phyloP scores from a whole-genome alignment of 352 stramenopile genomes.

The Phytophthora capsici region DNA sequence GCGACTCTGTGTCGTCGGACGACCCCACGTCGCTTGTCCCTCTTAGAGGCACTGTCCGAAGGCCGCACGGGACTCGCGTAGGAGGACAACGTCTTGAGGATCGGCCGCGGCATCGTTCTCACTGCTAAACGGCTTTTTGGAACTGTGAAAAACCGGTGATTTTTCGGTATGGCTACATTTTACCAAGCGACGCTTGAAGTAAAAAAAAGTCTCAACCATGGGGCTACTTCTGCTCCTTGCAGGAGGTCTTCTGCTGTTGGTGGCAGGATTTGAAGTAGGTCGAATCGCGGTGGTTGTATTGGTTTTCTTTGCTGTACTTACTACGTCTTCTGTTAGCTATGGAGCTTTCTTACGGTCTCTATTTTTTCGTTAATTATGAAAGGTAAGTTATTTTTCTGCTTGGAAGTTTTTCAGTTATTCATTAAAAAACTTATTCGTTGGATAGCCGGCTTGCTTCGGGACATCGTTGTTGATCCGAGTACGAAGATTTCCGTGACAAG shows the following conservation, averaged over 20 bases:
- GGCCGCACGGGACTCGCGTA: conserved; percentile 31
- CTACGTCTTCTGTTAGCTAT: conserved; percentile 22
- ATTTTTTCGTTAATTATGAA: conserved; percentile 29
- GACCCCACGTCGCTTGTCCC: conserved; percentile 16
- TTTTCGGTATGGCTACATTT: conserved; percentile 10
- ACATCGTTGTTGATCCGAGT: conserved; percentile 47
- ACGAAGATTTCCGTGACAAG: conserved; percentile 57
- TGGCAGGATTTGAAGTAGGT: conserved; percentile 28
- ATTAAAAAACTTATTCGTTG: not conserved
- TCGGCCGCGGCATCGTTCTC: conserved; percentile 49
- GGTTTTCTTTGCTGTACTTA: not conserved
- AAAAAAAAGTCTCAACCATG: conserved; percentile 18
- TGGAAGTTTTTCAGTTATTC: too few relatives aligned
- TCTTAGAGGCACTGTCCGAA: conserved; percentile 24
- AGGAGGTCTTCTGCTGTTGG: conserved; percentile 13
- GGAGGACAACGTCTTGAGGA: conserved; percentile 64
- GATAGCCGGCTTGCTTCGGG: conserved; percentile 53
- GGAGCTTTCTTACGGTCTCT: conserved; percentile 20
- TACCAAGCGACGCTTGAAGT: not conserved
- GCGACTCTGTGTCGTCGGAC: conserved; percentile 36
- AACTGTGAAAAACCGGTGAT: not conserved
- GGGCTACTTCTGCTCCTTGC: conserved; percentile 22
- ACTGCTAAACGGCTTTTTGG: too few relatives aligned
- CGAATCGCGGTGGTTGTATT: not conserved
- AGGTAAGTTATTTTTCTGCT: conserved; percentile 8